Conservation (phyloP, 2,329 filamentous ascomycete genomes). For the Purpureocillium lavendulum region DNA sequence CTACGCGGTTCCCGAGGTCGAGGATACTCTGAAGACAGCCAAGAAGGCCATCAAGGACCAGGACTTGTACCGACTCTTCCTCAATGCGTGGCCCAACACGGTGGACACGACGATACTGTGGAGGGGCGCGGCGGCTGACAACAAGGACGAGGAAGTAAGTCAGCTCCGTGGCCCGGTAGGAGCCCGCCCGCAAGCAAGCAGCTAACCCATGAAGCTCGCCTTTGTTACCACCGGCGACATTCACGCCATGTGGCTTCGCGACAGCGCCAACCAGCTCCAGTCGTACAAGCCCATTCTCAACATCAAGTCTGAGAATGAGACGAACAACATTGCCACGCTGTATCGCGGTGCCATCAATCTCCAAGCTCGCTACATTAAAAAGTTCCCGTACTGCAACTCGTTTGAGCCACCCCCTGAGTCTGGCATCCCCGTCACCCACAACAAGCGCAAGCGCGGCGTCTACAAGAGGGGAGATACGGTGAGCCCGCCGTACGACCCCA, state of each 20-base stretch:
- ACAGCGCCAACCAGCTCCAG: conserved; percentile 75
- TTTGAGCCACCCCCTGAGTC: conserved; percentile 84
- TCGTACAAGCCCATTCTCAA: conserved; percentile 60
- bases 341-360: conserved; percentile 71
- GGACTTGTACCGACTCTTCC: conserved; percentile 62
- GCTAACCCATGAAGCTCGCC: conserved; percentile 42
- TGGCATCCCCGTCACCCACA: conserved; percentile 7
- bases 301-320: conserved; percentile 38
- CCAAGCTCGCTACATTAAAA: conserved; percentile 61
- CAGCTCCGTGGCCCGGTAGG: not conserved
- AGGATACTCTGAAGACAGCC: conserved; percentile 63
- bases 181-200: not conserved
- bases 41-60: conserved; percentile 64
- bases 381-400: conserved; percentile 81
- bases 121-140: conserved; percentile 51
- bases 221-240: conserved; percentile 85
- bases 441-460: conserved; percentile 11
- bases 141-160: conserved; percentile 48
- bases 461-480: conserved; percentile 37
- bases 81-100: conserved; percentile 68
- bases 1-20: conserved; percentile 69
- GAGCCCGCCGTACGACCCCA: conserved; percentile 57
- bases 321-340: conserved; percentile 48
- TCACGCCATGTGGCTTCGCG: conserved; percentile 87
- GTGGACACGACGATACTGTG: conserved; percentile 65